Percentiles rank a stretch among this genome's conserved stretches.
These are phyloP conservation scores for Gossypium sturtianum DNA, from an alignment of 345 rosid genomes.

Conservation along the genomic window DNA sequence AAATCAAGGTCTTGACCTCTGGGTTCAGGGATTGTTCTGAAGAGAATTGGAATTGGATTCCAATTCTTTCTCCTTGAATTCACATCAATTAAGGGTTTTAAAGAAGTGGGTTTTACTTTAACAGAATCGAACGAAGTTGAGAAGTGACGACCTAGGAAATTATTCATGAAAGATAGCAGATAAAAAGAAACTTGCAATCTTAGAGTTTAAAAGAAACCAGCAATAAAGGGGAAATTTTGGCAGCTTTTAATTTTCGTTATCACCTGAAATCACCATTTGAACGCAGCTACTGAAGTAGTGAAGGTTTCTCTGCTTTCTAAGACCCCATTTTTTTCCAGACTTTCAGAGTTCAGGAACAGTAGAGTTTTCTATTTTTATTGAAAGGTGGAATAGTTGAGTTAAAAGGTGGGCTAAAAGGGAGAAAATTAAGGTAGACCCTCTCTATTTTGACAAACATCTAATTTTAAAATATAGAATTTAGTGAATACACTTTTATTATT, in stretches of 20 bases:
- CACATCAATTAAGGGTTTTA: neutral
- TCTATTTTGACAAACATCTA: too few species aligned
- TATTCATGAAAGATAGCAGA: slow-evolving; percentile 10
- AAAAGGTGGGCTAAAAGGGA: too few species aligned
- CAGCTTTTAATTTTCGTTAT: neutral
- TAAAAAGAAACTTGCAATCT: neutral
- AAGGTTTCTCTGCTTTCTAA: neutral
- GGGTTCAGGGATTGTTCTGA: slow-evolving; percentile 54
- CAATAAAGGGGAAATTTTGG: neutral
- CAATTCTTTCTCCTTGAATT: slow-evolving; percentile 14
- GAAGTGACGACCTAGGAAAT: slow-evolving; percentile 18
- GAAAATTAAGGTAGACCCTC: too few species aligned
- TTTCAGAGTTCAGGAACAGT: neutral
- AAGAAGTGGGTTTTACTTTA: neutral
- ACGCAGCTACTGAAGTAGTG: neutral
- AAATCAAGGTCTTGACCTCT: slow-evolving; percentile 79
- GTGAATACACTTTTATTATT: too few species aligned
- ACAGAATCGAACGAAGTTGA: slow-evolving; percentile 24
- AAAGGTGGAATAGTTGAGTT: too few species aligned
- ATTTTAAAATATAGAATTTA: too few species aligned
- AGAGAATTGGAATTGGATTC: slow-evolving; percentile 58
- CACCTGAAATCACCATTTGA: slow-evolving; percentile 2
- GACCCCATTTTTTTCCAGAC: neutral
- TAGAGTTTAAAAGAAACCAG: neutral
- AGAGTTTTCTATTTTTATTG: neutral